A percentile compares a stretch with the other conserved stretches of the same genome.
Evolutionary conservation across 305 asterid species (phyloP).

Genomic region (Coffea humblotiana): DNA sequence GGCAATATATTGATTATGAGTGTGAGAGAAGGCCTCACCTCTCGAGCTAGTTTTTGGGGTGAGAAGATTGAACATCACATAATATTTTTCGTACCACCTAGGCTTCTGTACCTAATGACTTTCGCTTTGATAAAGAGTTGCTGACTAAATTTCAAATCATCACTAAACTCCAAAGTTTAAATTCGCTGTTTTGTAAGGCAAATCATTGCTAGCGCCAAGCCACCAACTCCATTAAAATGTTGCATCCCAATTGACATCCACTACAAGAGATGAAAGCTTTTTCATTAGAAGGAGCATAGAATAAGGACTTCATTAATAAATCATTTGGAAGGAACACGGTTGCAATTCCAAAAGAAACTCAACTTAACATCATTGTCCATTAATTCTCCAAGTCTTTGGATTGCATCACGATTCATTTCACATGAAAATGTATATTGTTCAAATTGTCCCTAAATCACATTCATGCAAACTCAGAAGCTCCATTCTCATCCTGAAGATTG

Average conservation of each 20-base stretch:
- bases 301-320: too few species aligned
- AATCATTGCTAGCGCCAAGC: neutral
- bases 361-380: neutral
- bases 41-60: too few species aligned
- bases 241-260: neutral
- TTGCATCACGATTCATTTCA: neutral
- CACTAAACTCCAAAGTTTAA: neutral
- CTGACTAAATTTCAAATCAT: too few species aligned
- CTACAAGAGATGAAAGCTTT: neutral
- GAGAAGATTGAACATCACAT: too few species aligned
- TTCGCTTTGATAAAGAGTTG: too few species aligned
- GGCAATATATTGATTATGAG: too few species aligned
- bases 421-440: neutral
- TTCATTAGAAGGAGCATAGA: neutral
- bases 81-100: too few species aligned
- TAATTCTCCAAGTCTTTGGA: too few species aligned
- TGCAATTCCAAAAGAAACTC: neutral
- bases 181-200: neutral
- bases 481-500: conserved; percentile 14
- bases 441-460: conserved; percentile 11
- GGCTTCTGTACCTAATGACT: too few species aligned
- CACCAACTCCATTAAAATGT: neutral
- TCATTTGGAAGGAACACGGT: neutral
- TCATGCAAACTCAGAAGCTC: conserved; percentile 10
- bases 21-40: too few species aligned